Evolutionary conservation across 345 rosid species (phyloP).

Genomic region (Brassica napus): DNA sequence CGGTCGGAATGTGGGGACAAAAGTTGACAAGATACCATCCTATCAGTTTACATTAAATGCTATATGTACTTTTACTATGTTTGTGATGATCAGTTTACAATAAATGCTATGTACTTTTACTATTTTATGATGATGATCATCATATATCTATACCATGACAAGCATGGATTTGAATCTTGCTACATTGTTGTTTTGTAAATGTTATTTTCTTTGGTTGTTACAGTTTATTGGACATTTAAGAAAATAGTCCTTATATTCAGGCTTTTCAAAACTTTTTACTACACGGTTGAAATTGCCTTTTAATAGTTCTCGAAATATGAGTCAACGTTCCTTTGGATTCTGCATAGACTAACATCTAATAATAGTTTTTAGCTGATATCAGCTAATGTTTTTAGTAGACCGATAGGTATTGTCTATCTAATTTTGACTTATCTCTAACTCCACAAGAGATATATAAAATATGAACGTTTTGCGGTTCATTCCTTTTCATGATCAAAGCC

Average conservation of each 20-base stretch:
- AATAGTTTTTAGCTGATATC: not conserved
- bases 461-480: slow-evolving; percentile 34
- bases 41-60: not conserved
- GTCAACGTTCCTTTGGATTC: slow-evolving; percentile 31
- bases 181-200: slow-evolving; percentile 32
- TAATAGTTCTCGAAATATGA: slow-evolving; percentile 28
- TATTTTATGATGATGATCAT: not conserved
- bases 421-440: slow-evolving; percentile 36
- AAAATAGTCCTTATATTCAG: not conserved
- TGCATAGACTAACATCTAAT: not conserved
- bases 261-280: not conserved
- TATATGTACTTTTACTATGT: slow-evolving; percentile 4
- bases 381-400: slow-evolving; percentile 13
- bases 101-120: not conserved
- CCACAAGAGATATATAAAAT: slow-evolving; percentile 18
- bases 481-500: slow-evolving; percentile 22
- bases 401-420: slow-evolving; percentile 25
- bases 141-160: slow-evolving; percentile 13
- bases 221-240: too few species aligned
- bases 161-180: slow-evolving; percentile 30
- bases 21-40: slow-evolving; percentile 31
- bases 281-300: slow-evolving; percentile 2
- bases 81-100: not conserved
- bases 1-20: slow-evolving; percentile 39
- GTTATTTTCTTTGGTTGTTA: not conserved